Conservation (phyloP, 2,329 filamentous ascomycete genomes). For the Alternaria viburni region DNA sequence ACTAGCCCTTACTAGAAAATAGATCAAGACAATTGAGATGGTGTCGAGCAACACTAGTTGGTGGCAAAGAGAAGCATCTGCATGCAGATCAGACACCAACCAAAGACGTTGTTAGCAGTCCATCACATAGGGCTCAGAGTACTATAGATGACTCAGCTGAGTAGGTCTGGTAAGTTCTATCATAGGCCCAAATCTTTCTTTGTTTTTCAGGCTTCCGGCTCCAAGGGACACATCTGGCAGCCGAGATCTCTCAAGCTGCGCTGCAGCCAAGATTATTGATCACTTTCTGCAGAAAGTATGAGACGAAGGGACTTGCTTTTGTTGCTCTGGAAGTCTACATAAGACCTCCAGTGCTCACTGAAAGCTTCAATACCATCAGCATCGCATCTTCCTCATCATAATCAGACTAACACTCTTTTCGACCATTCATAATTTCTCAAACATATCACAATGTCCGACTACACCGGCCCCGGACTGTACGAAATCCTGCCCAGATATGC, state of each 20-base stretch:
- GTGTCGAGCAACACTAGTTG: neutral
- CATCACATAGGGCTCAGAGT: neutral
- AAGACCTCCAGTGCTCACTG: neutral
- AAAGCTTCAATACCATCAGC: neutral
- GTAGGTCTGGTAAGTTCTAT: neutral
- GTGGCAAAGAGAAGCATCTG: neutral
- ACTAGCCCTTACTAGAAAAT: neutral
- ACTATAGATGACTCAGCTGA: neutral
- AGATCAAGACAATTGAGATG: neutral
- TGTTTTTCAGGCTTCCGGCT: neutral
- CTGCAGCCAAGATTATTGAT: neutral
- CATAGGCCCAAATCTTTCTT: neutral
- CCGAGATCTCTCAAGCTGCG: neutral
- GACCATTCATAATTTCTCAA: neutral
- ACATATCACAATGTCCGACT: neutral
- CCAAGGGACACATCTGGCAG: neutral
- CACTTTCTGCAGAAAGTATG: neutral
- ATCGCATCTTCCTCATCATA: neutral
- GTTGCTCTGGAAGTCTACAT: neutral
- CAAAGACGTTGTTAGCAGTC: neutral
- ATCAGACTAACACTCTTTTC: neutral
- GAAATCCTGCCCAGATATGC: neutral
- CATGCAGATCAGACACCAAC: neutral
- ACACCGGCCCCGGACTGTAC: slow-evolving; percentile 3
- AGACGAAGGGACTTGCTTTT: neutral